phyloP scores from a whole-genome alignment of 345 rosid species.

The Eucalyptus fibrosa region DNA sequence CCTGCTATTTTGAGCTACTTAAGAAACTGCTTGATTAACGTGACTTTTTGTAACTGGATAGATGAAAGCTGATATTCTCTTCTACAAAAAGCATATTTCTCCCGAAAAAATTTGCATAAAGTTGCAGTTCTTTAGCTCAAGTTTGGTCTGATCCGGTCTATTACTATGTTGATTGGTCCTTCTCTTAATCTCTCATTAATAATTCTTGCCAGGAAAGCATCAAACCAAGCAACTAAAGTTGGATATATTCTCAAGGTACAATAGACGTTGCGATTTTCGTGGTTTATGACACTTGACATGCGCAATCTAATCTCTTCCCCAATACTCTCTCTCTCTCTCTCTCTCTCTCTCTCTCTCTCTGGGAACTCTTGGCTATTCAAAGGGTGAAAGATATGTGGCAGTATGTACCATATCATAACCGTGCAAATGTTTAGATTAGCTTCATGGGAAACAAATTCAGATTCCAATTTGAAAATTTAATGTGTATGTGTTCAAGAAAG shows the following conservation, averaged over 20 bases:
- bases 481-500: not conserved
- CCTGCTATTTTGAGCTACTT: not conserved
- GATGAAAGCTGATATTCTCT: not conserved
- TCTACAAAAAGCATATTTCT: not conserved
- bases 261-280: not conserved
- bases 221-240: not conserved
- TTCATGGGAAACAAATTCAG: not conserved
- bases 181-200: not conserved
- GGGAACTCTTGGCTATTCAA: not conserved
- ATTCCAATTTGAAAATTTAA: not conserved
- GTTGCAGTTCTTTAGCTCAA: not conserved
- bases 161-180: not conserved
- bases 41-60: not conserved
- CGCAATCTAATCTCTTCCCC: not conserved
- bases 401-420: not conserved
- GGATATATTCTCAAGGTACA: not conserved
- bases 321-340: not conserved
- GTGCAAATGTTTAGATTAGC: not conserved
- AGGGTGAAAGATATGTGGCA: not conserved
- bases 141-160: not conserved
- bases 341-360: not conserved
- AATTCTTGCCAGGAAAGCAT: not conserved
- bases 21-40: not conserved
- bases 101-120: not conserved
- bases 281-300: not conserved